Evolutionary conservation across 1,284 basidiomycete genomes (phyloP).

Genomic region (Nidula niveotomentosa): DNA sequence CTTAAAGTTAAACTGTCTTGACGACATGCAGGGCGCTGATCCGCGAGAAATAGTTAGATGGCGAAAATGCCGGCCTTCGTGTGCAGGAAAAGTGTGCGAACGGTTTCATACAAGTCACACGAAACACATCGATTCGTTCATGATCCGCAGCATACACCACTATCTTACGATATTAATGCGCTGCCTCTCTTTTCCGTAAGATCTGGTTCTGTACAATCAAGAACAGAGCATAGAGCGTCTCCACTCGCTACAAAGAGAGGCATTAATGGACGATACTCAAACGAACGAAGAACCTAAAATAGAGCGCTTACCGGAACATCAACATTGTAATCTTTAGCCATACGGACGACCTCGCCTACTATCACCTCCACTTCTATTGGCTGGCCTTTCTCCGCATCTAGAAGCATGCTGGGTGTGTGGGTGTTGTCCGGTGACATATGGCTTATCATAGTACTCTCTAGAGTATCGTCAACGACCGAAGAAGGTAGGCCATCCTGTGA

Average conservation of each 20-base stretch:
- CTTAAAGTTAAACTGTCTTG: no score
- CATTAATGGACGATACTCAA: not conserved
- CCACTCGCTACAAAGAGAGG: slow-evolving; percentile 36
- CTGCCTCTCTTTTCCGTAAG: slow-evolving; percentile 22
- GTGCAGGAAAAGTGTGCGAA: no score
- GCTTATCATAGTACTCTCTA: slow-evolving; percentile 36
- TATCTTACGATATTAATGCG: not conserved
- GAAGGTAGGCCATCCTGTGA: slow-evolving; percentile 41
- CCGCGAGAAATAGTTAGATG: no score
- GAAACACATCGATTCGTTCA: no score
- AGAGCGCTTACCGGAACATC: slow-evolving; percentile 47
- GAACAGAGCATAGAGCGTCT: slow-evolving; percentile 48
- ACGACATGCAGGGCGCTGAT: no score
- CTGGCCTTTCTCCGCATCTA: slow-evolving; percentile 50
- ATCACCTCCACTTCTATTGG: slow-evolving; percentile 71
- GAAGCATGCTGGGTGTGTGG: slow-evolving; percentile 60
- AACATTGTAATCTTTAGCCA: slow-evolving; percentile 45
- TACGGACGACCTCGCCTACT: slow-evolving; percentile 56
- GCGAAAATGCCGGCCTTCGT: no score
- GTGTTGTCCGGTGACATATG: slow-evolving; percentile 40
- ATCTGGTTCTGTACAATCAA: slow-evolving; percentile 54
- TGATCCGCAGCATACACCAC: no score
- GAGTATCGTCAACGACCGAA: slow-evolving; percentile 33
- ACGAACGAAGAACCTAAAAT: not conserved
- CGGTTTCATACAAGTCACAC: no score